Evolutionary conservation across 108 stramenopile genomes (phyloP), one percentile per base, ranked within the genome.

Genomic region (Tribonema minus): DNA sequence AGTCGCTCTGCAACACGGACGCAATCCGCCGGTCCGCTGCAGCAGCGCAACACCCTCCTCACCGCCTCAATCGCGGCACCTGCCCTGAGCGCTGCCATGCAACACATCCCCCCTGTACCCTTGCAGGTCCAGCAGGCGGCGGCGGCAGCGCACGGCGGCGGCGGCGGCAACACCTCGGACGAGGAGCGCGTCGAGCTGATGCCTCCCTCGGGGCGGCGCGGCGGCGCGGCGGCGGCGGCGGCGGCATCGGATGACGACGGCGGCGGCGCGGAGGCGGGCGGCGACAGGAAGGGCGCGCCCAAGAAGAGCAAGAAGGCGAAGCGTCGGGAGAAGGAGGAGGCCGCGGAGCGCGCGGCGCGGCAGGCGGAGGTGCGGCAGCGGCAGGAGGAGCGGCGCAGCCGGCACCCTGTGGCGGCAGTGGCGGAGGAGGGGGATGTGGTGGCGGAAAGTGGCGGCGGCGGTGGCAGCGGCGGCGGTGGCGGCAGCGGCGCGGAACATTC

Each of bases 321-420:
- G 60, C 72, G 72, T 23, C 67, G 72, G 61, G 67, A 74, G 67
- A 74, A 73, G 41, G 72, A 74, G 60, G 60, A 46, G 3, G 37
- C 65, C 3, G 60, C 38, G 67, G 81, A 82, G 36, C 72, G 71
- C 3, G 37, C 66, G 7, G 34, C 26, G 12, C 71, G 80, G 30
- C 40, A 67, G 33, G 39, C 64, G 66, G 74, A 65, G 36, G 58
- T 34, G 66, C 46, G 32, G 65, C 40, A 76, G 29, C 40, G 76
- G 34, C 67, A 77, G 31, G 76, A 68, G 31, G 46, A 68, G 33
- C 67, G 76, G 58, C 41, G n/a, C n/a, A n/a, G n/a, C n/a, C n/a
- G n/a, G n/a, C n/a, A n/a, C n/a, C n/a, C n/a, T n/a, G n/a, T n/a
- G 20, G 38, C 26, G 37, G 71, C 37, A 30, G 61, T 23, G 71